Evolutionary conservation across 495 filamentous ascomycete genomes (phyloP).

Genomic region (Viridothelium virens): DNA sequence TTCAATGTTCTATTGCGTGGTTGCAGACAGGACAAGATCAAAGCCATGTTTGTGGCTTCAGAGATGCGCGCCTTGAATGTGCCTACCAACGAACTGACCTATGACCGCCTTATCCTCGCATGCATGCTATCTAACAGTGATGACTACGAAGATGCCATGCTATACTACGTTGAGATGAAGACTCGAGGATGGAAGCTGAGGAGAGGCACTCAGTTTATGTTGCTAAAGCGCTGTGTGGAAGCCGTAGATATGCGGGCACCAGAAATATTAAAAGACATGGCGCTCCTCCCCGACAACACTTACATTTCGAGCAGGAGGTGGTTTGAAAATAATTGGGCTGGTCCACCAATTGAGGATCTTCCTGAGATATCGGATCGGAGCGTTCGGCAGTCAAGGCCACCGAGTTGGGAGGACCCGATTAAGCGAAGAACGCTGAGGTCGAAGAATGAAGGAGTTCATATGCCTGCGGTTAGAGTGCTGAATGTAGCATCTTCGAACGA

Average conservation of each 20-base stretch:
- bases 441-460: background rate
- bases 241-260: background rate
- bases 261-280: slow-evolving; percentile 4
- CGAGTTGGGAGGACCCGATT: background rate
- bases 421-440: too few species aligned
- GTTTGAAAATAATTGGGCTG: slow-evolving; percentile 8
- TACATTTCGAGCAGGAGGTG: slow-evolving; percentile 3
- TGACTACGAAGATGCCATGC: slow-evolving; percentile 45
- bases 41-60: slow-evolving; percentile 58
- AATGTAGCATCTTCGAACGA: background rate
- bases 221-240: slow-evolving; percentile 3
- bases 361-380: background rate
- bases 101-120: slow-evolving; percentile 61
- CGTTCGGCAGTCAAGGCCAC: background rate
- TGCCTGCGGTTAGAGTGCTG: background rate
- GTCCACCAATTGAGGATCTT: slow-evolving; percentile 2
- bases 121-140: slow-evolving; percentile 44
- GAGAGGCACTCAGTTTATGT: slow-evolving; percentile 2
- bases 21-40: slow-evolving; percentile 37
- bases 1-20: slow-evolving; percentile 63
- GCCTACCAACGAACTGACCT: slow-evolving; percentile 52
- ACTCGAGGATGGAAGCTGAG: slow-evolving; percentile 1
- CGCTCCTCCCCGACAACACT: background rate
- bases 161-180: slow-evolving; percentile 2
- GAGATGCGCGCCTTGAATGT: slow-evolving; percentile 66